These are phyloP conservation scores for Alternaria brassicicola DNA, from an alignment of 2,329 filamentous ascomycete species.

Conservation along the genomic window DNA sequence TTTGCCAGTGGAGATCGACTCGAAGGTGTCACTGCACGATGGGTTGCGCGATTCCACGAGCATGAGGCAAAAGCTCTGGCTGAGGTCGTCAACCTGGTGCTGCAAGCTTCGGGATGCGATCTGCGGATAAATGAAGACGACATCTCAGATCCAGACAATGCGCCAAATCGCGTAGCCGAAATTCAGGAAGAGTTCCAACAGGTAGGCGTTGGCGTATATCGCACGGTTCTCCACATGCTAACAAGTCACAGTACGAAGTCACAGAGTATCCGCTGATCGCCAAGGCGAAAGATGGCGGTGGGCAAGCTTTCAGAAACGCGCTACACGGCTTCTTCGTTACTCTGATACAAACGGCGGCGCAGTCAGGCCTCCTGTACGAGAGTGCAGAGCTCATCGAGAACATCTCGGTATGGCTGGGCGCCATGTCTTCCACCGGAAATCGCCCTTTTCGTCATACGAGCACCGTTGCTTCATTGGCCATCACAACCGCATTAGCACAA, in stretches of 20 bases:
- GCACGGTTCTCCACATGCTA: slow-evolving; percentile 4
- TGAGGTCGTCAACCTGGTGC: slow-evolving; percentile 66
- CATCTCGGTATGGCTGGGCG: slow-evolving; percentile 84
- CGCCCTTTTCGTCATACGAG: slow-evolving; percentile 94
- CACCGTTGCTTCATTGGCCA: slow-evolving; percentile 80
- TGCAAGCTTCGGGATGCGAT: slow-evolving; percentile 77
- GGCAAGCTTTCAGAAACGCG: slow-evolving; percentile 76
- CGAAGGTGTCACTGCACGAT: slow-evolving; percentile 63
- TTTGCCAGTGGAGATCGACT: slow-evolving; percentile 62
- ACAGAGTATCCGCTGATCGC: slow-evolving; percentile 92
- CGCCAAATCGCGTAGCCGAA: slow-evolving; percentile 76
- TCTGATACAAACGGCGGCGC: slow-evolving; percentile 77
- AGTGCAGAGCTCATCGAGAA: slow-evolving; percentile 83
- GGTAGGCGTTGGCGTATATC: slow-evolving; percentile 54
- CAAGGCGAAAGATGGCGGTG: slow-evolving; percentile 76
- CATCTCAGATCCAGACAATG: slow-evolving; percentile 88
- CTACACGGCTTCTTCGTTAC: slow-evolving; percentile 80
- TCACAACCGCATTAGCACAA: slow-evolving; percentile 77
- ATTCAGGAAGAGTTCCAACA: slow-evolving; percentile 88
- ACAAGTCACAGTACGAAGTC: slow-evolving; percentile 66
- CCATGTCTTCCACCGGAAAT: slow-evolving; percentile 86
- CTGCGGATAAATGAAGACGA: slow-evolving; percentile 80
- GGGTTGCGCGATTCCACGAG: slow-evolving; percentile 63
- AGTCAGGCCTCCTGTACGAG: slow-evolving; percentile 80
- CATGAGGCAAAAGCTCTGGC: slow-evolving; percentile 61